These are phyloP conservation scores for Dendrobium catenatum DNA, from an alignment of 106 monocot species.

Conservation along the genomic window DNA sequence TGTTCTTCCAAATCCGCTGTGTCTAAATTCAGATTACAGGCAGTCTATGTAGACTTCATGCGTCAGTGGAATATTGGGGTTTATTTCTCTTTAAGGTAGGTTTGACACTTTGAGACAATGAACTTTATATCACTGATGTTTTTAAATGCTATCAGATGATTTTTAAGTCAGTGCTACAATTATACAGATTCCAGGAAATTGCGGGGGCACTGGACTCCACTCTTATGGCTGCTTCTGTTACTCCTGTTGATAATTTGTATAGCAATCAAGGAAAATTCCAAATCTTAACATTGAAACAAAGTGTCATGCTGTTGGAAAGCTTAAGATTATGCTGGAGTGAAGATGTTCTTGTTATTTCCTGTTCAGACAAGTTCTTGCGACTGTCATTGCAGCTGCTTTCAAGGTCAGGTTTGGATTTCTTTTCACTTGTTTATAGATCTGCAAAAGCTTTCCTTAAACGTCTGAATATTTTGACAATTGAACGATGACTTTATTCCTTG, in stretches of 20 bases:
- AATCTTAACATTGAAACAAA: slow-evolving; percentile 66
- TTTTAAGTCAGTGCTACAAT: slow-evolving; percentile 12
- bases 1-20: slow-evolving; percentile 73
- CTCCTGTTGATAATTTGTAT: slow-evolving; percentile 31
- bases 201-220: slow-evolving; percentile 83
- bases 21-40: slow-evolving; percentile 58
- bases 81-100: slow-evolving; percentile 85
- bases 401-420: slow-evolving; percentile 38
- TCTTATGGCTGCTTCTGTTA: slow-evolving; percentile 37
- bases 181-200: slow-evolving; percentile 94
- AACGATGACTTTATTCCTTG: neutral
- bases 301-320: slow-evolving; percentile 63
- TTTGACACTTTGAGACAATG: neutral
- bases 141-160: neutral
- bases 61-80: slow-evolving; percentile 91
- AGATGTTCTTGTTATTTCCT: slow-evolving; percentile 76
- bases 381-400: slow-evolving; percentile 88
- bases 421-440: neutral
- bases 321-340: slow-evolving; percentile 88
- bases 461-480: neutral
- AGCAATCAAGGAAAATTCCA: slow-evolving; percentile 22
- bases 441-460: neutral
- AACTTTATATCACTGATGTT: neutral
- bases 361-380: slow-evolving; percentile 86
- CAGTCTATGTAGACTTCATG: slow-evolving; percentile 74